A percentile compares a stretch with the other conserved stretches of the same genome.
Evolutionary conservation across 257 asterid genomes (phyloP).

Genomic region (Penstemon newberryi): DNA sequence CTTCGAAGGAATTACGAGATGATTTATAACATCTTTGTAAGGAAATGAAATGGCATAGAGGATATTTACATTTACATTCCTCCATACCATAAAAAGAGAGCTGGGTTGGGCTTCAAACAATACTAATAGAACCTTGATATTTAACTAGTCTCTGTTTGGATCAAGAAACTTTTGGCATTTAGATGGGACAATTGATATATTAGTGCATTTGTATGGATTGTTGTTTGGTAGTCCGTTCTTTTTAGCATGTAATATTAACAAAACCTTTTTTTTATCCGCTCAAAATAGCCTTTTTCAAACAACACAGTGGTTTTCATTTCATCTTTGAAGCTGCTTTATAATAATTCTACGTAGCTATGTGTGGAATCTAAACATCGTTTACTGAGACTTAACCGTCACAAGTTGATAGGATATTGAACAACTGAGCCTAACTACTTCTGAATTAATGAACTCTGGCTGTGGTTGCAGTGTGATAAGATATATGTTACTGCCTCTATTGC

Average conservation of each 20-base stretch:
- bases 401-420: conserved; percentile 7
- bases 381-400: conserved; percentile 1
- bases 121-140: conserved; percentile 1
- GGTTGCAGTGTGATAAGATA: conserved; percentile 3
- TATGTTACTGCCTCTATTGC: conserved; percentile 11
- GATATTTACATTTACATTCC: conserved; percentile 16
- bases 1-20: conserved; percentile 12
- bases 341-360: neutral
- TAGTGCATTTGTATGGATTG: conserved; percentile 4
- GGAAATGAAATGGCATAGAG: conserved; percentile 3
- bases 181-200: conserved; percentile 12
- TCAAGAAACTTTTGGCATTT: conserved; percentile 20
- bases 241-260: neutral
- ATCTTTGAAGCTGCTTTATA: conserved; percentile 14
- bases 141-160: conserved; percentile 15
- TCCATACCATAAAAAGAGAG: neutral
- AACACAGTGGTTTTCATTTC: conserved; percentile 6
- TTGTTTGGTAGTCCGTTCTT: conserved; percentile 12
- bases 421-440: conserved; percentile 9
- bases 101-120: neutral
- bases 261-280: neutral
- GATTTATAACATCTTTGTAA: conserved; percentile 21
- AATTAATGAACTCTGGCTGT: neutral
- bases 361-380: conserved; percentile 8
- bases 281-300: neutral